Evolutionary conservation across 192 early-diverging fungal species (phyloP).

Genomic region (Coemansia erecta): DNA sequence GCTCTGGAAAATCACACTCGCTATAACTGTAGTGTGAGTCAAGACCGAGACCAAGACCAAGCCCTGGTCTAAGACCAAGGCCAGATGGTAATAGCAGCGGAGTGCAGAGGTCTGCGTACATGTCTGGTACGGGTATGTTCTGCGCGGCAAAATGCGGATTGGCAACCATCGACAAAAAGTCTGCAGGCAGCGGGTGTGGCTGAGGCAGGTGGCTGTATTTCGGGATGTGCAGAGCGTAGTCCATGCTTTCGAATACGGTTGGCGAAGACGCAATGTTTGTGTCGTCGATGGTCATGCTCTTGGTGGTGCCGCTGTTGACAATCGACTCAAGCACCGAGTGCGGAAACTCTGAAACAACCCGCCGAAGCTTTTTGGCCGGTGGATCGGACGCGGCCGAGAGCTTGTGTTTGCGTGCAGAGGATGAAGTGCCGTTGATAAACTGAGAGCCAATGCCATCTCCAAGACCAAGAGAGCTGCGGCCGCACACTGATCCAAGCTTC

Average conservation of each 20-base stretch:
- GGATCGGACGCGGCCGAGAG: conserved; percentile 3
- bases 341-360: conserved; percentile 45
- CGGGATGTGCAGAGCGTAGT: too few species aligned
- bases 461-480: conserved; percentile 25
- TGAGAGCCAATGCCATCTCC: not conserved
- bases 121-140: too few species aligned
- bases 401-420: conserved; percentile 24
- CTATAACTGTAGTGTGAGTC: too few species aligned
- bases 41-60: too few species aligned
- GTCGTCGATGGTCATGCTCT: conserved; percentile 2
- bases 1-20: too few species aligned
- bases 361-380: conserved; percentile 29
- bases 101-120: too few species aligned
- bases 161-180: too few species aligned
- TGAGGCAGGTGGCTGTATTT: too few species aligned
- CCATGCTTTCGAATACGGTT: not conserved
- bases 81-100: too few species aligned
- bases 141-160: too few species aligned
- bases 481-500: not conserved
- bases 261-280: conserved; percentile 1
- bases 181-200: not conserved
- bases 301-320: not conserved
- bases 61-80: too few species aligned
- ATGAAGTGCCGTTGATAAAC: not conserved
- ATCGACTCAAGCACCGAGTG: conserved; percentile 13